phyloP scores from a whole-genome alignment of 257 asterid genomes.

The Nicotiana attenuata region DNA sequence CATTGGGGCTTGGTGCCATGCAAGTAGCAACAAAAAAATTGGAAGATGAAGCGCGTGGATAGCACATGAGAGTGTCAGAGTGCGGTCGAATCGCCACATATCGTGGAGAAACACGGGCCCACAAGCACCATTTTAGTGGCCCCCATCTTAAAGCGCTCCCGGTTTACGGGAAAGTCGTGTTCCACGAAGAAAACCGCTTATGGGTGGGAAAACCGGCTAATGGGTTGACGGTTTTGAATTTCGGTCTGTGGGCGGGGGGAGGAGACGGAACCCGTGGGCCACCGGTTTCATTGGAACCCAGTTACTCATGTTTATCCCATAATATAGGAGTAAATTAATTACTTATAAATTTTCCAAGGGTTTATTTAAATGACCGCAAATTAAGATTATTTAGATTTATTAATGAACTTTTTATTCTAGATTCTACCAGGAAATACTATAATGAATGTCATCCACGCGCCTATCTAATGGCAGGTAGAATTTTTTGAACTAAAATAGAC shows the following conservation, averaged over 20 bases:
- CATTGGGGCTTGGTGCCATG: constrained; percentile 22
- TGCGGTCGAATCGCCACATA: constrained; percentile 84
- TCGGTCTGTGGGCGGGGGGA: constrained; percentile 52
- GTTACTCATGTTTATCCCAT: constrained; percentile 39
- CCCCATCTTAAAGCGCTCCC: constrained; percentile 43
- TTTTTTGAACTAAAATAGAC: no score
- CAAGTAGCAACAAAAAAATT: constrained; percentile 16
- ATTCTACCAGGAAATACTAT: background rate
- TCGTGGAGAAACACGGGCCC: constrained; percentile 31
- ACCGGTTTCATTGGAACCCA: constrained; percentile 4
- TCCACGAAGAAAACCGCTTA: constrained; percentile 24
- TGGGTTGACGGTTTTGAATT: constrained; percentile 44
- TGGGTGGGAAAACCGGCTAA: constrained; percentile 24
- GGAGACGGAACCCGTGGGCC: constrained; percentile 16
- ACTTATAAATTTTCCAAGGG: no score
- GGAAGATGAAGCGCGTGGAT: constrained; percentile 39
- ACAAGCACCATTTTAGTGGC: constrained; percentile 7
- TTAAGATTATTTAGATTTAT: no score
- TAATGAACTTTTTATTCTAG: no score
- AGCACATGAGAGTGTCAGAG: constrained; percentile 51
- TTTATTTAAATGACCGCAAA: no score
- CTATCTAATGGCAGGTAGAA: background rate
- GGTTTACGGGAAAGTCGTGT: constrained; percentile 52
- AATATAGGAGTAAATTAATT: constrained; percentile 21
- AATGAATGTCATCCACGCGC: background rate